Evolutionary conservation across 163 green algal species (phyloP), one percentile per base, ranked within the genome.

Genomic region (Chlorella variabilis): DNA sequence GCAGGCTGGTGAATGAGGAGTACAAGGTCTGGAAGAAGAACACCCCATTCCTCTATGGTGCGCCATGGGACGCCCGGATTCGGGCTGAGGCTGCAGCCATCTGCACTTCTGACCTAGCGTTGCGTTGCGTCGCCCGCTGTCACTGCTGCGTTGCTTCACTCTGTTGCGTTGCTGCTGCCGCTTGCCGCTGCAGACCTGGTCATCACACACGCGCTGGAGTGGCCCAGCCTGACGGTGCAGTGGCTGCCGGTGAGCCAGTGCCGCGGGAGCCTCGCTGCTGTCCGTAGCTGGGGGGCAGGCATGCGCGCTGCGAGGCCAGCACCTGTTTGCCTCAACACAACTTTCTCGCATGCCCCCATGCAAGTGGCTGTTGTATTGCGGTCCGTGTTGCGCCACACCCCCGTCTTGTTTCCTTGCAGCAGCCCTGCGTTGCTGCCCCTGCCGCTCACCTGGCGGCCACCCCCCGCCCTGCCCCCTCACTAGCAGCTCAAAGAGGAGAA

Each of bases 11-110:
- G 33, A 99, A 99, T 66, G 97, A 99, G 86, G 97, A 99, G 86
- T 99, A 99, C 89, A 99, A 99, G 84, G 98, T 99, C 21, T 99
- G 97, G 97, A 99, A 99, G 91, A 99, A 99, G 86, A 99, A 99
- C 90, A 98, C 96, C 4, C 97, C 97, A 0, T 99, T 99, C 61
- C 90, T 99, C 0, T 99, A 99, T 87, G 96, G 94, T 98, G 58
- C n/a, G 49, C 54, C 42, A n/a, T n/a, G n/a, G n/a, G n/a, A n/a
- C n/a, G n/a, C n/a, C n/a, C n/a, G 42, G 8, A 5, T 45, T 6
- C 3, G 6, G 2, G 25, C 20, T 8, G n/a, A 45, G 31, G 3
- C 8, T 51, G 66, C 48, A 31, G 66, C 36, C 1, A 17, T n/a
- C 17, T 70, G 62, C 33, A 25, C 17, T 41, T 3, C n/a, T 66